Evolutionary conservation across 1,139 yeast genomes (phyloP).

Genomic region (Yamadazyma trypodendri): DNA sequence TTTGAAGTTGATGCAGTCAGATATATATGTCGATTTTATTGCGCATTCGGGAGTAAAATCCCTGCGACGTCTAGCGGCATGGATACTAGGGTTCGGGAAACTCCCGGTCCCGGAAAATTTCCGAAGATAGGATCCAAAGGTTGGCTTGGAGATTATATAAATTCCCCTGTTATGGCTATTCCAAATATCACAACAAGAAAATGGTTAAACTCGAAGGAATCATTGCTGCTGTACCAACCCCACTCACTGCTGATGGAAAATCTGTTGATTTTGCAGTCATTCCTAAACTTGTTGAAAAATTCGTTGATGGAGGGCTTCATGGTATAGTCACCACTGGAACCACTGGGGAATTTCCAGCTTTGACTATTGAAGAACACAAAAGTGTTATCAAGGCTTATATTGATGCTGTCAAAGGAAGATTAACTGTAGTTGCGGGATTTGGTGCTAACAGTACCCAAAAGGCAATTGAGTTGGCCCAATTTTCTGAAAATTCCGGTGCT

Average conservation of each 20-base stretch:
- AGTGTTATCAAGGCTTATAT: conserved; percentile 16
- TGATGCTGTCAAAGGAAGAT: conserved; percentile 16
- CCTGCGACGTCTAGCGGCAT: too few relatives aligned
- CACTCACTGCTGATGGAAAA: conserved; percentile 14
- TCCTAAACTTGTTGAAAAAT: conserved; percentile 13
- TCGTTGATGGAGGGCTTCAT: conserved; percentile 14
- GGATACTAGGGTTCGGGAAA: too few relatives aligned
- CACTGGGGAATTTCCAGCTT: conserved; percentile 18
- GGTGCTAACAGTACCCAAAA: conserved; percentile 16
- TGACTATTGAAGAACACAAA: conserved; percentile 16
- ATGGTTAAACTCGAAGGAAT: conserved; percentile 12
- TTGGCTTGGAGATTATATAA: too few relatives aligned
- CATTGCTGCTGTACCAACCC: conserved; percentile 18
- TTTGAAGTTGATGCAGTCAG: too few relatives aligned
- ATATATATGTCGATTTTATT: too few relatives aligned
- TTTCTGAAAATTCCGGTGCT: conserved; percentile 15
- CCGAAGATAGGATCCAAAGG: conserved; percentile 1
- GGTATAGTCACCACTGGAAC: conserved; percentile 19
- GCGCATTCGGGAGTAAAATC: too few relatives aligned
- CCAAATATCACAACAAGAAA: too few relatives aligned
- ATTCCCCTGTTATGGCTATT: too few relatives aligned
- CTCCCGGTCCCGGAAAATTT: conserved; percentile 1
- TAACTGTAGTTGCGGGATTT: conserved; percentile 16
- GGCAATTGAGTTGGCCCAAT: conserved; percentile 17
- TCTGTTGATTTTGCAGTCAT: conserved; percentile 11